Evolutionary conservation across 257 asterid species (phyloP), one percentile per base, ranked within the genome.

Genomic region (Gentiana dahurica): DNA sequence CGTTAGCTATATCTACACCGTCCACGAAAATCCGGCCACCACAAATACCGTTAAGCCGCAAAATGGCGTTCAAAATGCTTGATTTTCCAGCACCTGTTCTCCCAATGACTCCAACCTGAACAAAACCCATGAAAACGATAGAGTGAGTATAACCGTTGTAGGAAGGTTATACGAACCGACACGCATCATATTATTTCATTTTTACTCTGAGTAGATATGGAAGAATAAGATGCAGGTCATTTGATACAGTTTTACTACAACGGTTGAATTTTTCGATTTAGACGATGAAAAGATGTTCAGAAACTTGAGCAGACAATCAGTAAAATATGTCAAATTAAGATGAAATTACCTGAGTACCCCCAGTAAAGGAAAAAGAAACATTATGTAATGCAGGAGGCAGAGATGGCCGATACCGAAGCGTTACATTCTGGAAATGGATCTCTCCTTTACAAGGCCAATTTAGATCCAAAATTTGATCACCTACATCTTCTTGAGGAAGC

Each of bases 51-150:
- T 87, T 84, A 65, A 90, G 89, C 62, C 94, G 92, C 68, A 90
- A 90, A 54, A 90, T 57, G 47, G 73, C 91, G 50, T 84, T 90
- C 80, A 90, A 74, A 69, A 90, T 79, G 59, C 98, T 90, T 43
- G 98, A 90, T 73, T 90, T 90, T 51, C 98, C 98, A 45, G 98
- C 98, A 32, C 98, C 98, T 4, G 98, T 90, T 76, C 98, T 77
- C 70, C 98, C 98, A 66, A 90, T 81, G 63, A 90, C 69, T 56
- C 96, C 98, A 61, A 84, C 98, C 98, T 90, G 75, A 54, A 50
- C 54, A 63, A 57, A 43, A 1, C 6, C 5, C 46, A 41, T 10
- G 46, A 41, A 41, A 41, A 41, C 9, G 46, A 10, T 41, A 41
- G 9, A 41, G 12, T 41, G 6, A 41, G 24, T 24, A 24, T 24